Base-by-base conservation (phyloP, 2,329 filamentous ascomycete species). In the Xylaria arbuscula region DNA sequence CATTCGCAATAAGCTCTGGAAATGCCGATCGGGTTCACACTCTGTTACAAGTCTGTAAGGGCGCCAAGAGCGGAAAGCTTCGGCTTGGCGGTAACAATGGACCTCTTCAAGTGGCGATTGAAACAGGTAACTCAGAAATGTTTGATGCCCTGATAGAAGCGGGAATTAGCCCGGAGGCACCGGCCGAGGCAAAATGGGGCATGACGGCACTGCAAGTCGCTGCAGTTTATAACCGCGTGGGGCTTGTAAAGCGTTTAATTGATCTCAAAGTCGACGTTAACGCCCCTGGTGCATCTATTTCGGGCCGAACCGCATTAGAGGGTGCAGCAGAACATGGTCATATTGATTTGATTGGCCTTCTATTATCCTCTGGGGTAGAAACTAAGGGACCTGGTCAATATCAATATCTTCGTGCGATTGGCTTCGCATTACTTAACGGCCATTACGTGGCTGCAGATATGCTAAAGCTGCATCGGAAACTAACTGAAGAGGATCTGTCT, bases 371-470 rank as follows among this genome's bases (percentile, higher is more conserved):
- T n/a, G 32, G 28, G 17, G 51, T 54, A 38, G 32, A 34, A 38
- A 54, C 32, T 22, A 36, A 9, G 2, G 51, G 51, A 19, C 3
- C 51, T 11, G 51, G 51, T 36, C 51, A 36, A 36, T 7, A 11
- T 38, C 51, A 38, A 54, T 54, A 54, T 38, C 51, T 54, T n/a
- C 51, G 51, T 54, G 51, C 51, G 28, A 36, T 54, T 13, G 51
- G 51, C 15, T 36, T 36, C 15, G 51, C 51, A n/a, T 38, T 19
- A 36, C 1, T 3, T 11, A 3, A 36, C 17, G 6, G 28, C 32
- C 51, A 54, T 36, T 15, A 13, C 1, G 51, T 54, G 7, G 28
- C 17, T 34, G 51, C 28, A 36, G 32, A 54, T 38, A 38, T 38
- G 32, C 32, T 36, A 36, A 36, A 36, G n/a, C 28, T 7, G 32